Evolutionary conservation across 176 grass and related monocot genomes (phyloP).

Genomic region (Triticum monococcum): DNA sequence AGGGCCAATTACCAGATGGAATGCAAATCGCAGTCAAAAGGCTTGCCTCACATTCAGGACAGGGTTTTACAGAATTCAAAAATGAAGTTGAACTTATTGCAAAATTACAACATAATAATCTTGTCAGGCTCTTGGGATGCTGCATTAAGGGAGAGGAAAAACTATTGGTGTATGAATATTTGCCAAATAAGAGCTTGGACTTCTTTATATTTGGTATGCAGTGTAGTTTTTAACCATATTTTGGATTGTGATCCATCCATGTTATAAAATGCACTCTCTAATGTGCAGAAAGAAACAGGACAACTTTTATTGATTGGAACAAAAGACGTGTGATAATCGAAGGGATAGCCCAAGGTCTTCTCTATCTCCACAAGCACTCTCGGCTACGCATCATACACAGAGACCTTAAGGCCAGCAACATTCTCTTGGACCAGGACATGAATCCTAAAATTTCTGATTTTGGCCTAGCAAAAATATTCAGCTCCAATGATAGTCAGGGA

Average conservation of each 20-base stretch:
- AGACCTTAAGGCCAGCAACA: slow-evolving; percentile 38
- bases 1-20: slow-evolving; percentile 18
- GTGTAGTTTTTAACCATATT: background rate
- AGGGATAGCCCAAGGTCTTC: slow-evolving; percentile 37
- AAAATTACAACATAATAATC: slow-evolving; percentile 29
- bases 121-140: slow-evolving; percentile 5
- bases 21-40: slow-evolving; percentile 22
- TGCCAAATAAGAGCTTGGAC: slow-evolving; percentile 35
- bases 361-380: slow-evolving; percentile 40
- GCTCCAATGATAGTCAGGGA: slow-evolving; percentile 22
- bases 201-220: slow-evolving; percentile 26
- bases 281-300: slow-evolving; percentile 2
- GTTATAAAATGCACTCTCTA: background rate
- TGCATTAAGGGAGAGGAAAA: slow-evolving; percentile 29
- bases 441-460: slow-evolving; percentile 45
- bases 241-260: background rate
- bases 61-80: slow-evolving; percentile 22
- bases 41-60: slow-evolving; percentile 14
- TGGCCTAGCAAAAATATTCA: slow-evolving; percentile 34
- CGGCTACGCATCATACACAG: slow-evolving; percentile 15
- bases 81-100: slow-evolving; percentile 36
- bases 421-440: slow-evolving; percentile 33
- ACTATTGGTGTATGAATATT: slow-evolving; percentile 26
- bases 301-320: slow-evolving; percentile 13
- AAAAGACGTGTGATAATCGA: slow-evolving; percentile 13